Conservation (phyloP, 2,329 filamentous ascomycete genomes). For the Acrodontium crateriforme region DNA sequence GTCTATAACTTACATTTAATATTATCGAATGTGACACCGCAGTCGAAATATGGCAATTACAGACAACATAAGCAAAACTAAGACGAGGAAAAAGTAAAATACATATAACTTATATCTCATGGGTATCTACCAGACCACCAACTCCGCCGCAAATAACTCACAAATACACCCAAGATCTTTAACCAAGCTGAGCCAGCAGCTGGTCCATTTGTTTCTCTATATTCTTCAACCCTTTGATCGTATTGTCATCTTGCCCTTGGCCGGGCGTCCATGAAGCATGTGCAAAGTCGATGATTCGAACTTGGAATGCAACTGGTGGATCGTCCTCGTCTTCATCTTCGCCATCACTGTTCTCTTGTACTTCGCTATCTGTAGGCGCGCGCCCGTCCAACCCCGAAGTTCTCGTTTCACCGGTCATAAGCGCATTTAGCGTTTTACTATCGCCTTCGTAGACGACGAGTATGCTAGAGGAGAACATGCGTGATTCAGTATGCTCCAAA, state of each 20-base stretch:
- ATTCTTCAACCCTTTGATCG: constrained; percentile 51
- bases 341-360: background rate
- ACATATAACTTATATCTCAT: too few species aligned
- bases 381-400: too few species aligned
- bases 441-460: constrained; percentile 56
- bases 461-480: constrained; percentile 54
- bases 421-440: constrained; percentile 36
- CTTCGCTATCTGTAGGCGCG: background rate
- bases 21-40: too few species aligned
- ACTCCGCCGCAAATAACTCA: too few species aligned
- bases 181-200: constrained; percentile 16
- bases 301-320: constrained; percentile 53
- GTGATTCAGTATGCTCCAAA: constrained; percentile 47
- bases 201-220: constrained; percentile 20
- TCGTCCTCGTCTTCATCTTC: constrained; percentile 37
- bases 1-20: too few species aligned
- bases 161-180: too few species aligned
- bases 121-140: too few species aligned
- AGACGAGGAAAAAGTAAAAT: too few species aligned
- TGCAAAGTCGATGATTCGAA: constrained; percentile 94
- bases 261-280: constrained; percentile 77
- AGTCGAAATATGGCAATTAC: too few species aligned
- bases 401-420: constrained; percentile 24
- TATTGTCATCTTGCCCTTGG: constrained; percentile 76
- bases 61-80: too few species aligned